phyloP scores from a whole-genome alignment of 805 yeast species.

The Kuraishia ogatae region DNA sequence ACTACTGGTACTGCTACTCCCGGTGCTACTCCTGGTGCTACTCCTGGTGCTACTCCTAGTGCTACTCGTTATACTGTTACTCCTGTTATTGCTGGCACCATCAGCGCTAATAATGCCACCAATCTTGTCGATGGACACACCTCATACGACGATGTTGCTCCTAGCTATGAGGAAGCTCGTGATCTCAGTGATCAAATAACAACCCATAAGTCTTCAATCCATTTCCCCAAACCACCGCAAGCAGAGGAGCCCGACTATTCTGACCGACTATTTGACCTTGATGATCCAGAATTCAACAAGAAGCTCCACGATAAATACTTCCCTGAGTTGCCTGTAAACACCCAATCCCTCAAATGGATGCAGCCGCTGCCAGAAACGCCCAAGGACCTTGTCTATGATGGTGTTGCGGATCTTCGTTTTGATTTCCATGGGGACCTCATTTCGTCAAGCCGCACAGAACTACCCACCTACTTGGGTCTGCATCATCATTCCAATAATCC shows the following conservation, averaged over 20 bases:
- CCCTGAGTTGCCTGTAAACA: slow-evolving; percentile 83
- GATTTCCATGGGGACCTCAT: slow-evolving; percentile 81
- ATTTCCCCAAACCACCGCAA: slow-evolving; percentile 50
- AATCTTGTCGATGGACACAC: no score
- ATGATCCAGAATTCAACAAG: slow-evolving; percentile 72
- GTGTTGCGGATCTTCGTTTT: slow-evolving; percentile 69
- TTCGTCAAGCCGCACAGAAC: slow-evolving; percentile 21
- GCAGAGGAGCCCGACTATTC: slow-evolving; percentile 21
- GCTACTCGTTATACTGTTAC: no score
- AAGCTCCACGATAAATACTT: slow-evolving; percentile 78
- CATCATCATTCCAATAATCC: slow-evolving; percentile 93
- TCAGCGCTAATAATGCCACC: no score
- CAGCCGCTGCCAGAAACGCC: slow-evolving; percentile 39
- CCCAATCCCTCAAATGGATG: slow-evolving; percentile 89
- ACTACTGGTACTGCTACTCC: background rate
- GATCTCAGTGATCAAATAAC: slow-evolving; percentile 25
- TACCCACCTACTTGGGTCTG: slow-evolving; percentile 58
- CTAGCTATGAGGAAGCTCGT: slow-evolving; percentile 35
- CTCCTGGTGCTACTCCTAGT: no score
- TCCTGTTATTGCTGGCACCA: no score
- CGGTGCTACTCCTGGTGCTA: no score
- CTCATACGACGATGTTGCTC: slow-evolving; percentile 36
- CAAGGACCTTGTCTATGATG: slow-evolving; percentile 31
- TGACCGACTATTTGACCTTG: slow-evolving; percentile 39
- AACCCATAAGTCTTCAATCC: slow-evolving; percentile 30